Percentiles rank a stretch among this genome's conserved stretches.
phyloP scores from a whole-genome alignment of 371 early-diverging fungal species.

The Amoeboaphelidium protococcarum region DNA sequence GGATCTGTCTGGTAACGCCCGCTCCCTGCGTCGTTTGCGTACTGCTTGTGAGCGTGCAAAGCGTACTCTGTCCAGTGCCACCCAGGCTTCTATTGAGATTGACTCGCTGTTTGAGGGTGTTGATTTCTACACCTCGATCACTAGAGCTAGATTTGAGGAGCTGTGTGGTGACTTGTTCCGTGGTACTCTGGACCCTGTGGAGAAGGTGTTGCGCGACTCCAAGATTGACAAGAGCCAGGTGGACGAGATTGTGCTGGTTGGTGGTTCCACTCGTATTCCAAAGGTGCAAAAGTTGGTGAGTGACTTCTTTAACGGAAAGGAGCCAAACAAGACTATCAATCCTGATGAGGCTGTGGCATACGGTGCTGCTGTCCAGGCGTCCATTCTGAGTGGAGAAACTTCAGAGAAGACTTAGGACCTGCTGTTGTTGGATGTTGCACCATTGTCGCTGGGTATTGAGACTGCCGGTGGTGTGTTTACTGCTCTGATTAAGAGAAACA shows the following conservation, averaged over 20 bases:
- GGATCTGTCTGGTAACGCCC: constrained; percentile 1
- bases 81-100: constrained; percentile 71
- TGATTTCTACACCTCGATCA: constrained; percentile 20
- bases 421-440: constrained; percentile 31
- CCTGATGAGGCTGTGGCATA: constrained; percentile 47
- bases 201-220: constrained; percentile 6
- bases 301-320: constrained; percentile 12
- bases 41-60: constrained; percentile 30
- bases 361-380: constrained; percentile 95
- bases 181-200: constrained; percentile 8
- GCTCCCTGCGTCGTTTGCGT: constrained; percentile 7
- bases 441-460: constrained; percentile 42
- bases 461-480: constrained; percentile 96
- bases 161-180: constrained; percentile 11
- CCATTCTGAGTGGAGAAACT: constrained; percentile 66
- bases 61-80: constrained; percentile 69
- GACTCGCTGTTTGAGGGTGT: constrained; percentile 80
- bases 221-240: constrained; percentile 9
- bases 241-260: constrained; percentile 15
- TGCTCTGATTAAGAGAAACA: constrained; percentile 82
- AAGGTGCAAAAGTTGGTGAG: constrained; percentile 13
- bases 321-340: constrained; percentile 7
- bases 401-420: constrained; percentile 63
- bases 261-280: constrained; percentile 19
- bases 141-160: constrained; percentile 12